Evolutionary conservation across 1,284 basidiomycete species (phyloP).

Genomic region (Cutaneotrichosporon spelunceum): DNA sequence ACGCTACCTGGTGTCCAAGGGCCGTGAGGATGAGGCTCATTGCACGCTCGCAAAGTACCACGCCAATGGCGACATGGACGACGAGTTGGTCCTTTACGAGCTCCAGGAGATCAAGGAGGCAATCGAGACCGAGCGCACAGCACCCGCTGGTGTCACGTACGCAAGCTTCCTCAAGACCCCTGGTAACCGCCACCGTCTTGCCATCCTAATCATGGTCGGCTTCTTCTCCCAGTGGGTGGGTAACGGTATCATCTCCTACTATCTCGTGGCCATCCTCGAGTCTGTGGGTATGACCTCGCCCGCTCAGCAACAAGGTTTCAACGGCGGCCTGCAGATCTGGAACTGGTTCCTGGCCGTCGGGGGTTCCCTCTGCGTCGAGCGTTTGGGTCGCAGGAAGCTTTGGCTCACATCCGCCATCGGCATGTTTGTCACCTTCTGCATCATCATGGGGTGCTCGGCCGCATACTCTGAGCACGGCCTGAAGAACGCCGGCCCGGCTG

Average conservation of each 20-base stretch:
- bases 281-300: slow-evolving; percentile 22
- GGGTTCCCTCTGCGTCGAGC: slow-evolving; percentile 25
- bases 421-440: slow-evolving; percentile 26
- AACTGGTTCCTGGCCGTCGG: slow-evolving; percentile 24
- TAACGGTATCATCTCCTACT: slow-evolving; percentile 18
- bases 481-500: slow-evolving; percentile 24
- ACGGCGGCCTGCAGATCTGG: slow-evolving; percentile 26
- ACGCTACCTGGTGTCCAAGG: slow-evolving; percentile 41
- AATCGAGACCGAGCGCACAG: slow-evolving; percentile 56
- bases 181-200: slow-evolving; percentile 53
- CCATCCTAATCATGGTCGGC: slow-evolving; percentile 56
- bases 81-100: slow-evolving; percentile 31
- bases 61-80: slow-evolving; percentile 28
- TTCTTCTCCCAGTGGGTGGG: slow-evolving; percentile 33
- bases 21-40: slow-evolving; percentile 34
- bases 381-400: slow-evolving; percentile 28
- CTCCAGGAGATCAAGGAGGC: slow-evolving; percentile 32
- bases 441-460: slow-evolving; percentile 24
- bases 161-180: slow-evolving; percentile 33
- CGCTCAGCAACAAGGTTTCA: slow-evolving; percentile 21
- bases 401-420: slow-evolving; percentile 23
- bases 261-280: slow-evolving; percentile 19
- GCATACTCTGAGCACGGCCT: slow-evolving; percentile 25
- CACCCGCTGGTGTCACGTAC: slow-evolving; percentile 8
- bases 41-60: slow-evolving; percentile 36